Evolutionary conservation across 73 alveolate species (phyloP).

Genomic region (Paramecium sonneborni): DNA sequence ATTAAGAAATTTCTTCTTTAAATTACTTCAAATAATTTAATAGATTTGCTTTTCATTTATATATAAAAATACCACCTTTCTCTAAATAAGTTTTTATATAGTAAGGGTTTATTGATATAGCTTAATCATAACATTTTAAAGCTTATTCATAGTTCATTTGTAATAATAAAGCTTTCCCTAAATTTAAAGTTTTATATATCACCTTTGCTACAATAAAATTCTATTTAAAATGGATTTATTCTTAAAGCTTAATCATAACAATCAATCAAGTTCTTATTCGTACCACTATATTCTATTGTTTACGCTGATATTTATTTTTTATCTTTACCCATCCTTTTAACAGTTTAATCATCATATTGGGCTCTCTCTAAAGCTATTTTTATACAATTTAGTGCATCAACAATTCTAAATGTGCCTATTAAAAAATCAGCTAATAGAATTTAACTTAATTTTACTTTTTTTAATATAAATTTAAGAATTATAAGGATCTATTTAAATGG

Average conservation of each 20-base stretch:
- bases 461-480: not conserved
- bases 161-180: not conserved
- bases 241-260: not conserved
- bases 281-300: not conserved
- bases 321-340: not conserved
- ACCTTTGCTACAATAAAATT: not conserved
- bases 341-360: not conserved
- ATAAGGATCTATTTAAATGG: not conserved
- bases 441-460: not conserved
- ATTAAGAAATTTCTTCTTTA: not conserved
- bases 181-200: not conserved
- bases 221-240: not conserved
- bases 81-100: not conserved
- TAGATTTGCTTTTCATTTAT: not conserved
- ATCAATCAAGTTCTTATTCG: not conserved
- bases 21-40: not conserved
- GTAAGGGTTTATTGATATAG: not conserved
- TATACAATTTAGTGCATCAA: not conserved
- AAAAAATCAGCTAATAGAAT: not conserved
- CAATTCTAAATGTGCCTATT: not conserved
- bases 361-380: not conserved
- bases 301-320: not conserved
- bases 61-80: not conserved
- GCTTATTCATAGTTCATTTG: not conserved
- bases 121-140: not conserved